These are phyloP conservation scores for Komagataea norvegica DNA, from an alignment of 1,139 yeast genomes.

Conservation along the genomic window DNA sequence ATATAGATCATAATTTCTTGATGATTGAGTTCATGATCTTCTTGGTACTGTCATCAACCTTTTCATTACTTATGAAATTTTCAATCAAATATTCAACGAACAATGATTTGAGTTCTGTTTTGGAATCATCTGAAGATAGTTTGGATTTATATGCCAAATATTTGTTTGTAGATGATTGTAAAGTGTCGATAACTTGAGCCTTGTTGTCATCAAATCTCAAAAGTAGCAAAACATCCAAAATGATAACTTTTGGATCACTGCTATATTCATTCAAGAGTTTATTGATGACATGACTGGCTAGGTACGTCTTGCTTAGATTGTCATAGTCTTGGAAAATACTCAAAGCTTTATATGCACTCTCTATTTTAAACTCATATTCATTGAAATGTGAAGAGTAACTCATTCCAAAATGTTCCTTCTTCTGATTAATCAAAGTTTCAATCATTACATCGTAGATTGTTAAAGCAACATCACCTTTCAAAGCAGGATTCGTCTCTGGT, in stretches of 20 bases:
- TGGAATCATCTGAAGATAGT: constrained; percentile 32
- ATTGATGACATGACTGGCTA: constrained; percentile 59
- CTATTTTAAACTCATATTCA: constrained; percentile 36
- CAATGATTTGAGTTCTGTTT: constrained; percentile 38
- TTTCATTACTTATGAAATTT: constrained; percentile 26
- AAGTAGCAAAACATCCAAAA: constrained; percentile 63
- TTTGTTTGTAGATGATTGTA: constrained; percentile 69
- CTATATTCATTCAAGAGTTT: constrained; percentile 35
- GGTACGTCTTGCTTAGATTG: constrained; percentile 63
- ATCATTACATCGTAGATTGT: constrained; percentile 75
- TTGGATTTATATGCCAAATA: constrained; percentile 58
- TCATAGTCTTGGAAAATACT: constrained; percentile 59
- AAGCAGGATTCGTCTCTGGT: constrained; percentile 82
- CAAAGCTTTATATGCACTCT: constrained; percentile 45
- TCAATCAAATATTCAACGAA: constrained; percentile 40
- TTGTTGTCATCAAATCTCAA: constrained; percentile 46
- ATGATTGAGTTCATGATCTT: constrained; percentile 32
- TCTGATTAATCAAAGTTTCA: constrained; percentile 42
- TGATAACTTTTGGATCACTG: constrained; percentile 32
- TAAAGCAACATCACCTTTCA: constrained; percentile 84
- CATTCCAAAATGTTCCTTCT: constrained; percentile 16
- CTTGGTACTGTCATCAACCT: constrained; percentile 29
- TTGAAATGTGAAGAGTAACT: constrained; percentile 24
- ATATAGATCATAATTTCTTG: constrained; percentile 27
- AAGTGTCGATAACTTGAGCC: constrained; percentile 47